Conservation (phyloP, 2,329 filamentous ascomycete genomes). For the Aspergillus jensenii region DNA sequence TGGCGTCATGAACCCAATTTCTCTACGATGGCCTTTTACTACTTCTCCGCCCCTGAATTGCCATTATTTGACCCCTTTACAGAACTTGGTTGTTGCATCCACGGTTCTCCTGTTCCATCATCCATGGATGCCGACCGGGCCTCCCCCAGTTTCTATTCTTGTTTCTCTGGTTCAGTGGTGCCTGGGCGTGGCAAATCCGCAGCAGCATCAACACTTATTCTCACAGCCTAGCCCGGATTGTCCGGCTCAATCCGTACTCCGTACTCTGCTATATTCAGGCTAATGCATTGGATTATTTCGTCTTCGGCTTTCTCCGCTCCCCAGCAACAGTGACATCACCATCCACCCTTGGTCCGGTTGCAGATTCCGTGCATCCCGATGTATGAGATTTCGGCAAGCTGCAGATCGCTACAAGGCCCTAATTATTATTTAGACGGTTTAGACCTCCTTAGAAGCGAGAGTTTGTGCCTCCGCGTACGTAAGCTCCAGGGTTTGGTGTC, state of each 20-base stretch:
- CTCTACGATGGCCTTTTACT: background rate
- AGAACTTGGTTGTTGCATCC: background rate
- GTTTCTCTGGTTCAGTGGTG: background rate
- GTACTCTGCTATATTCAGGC: background rate
- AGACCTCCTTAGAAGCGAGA: background rate
- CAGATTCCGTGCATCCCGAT: slow-evolving; percentile 2
- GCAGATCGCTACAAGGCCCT: background rate
- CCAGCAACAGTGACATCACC: slow-evolving; percentile 6
- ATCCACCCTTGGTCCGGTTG: slow-evolving; percentile 1
- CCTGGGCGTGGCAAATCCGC: background rate
- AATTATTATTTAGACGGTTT: background rate
- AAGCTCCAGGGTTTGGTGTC: no score
- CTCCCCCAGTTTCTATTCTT: slow-evolving; percentile 1
- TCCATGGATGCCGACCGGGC: background rate
- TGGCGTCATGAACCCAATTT: no score
- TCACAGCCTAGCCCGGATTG: no score
- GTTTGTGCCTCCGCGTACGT: background rate
- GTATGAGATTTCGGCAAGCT: slow-evolving; percentile 5
- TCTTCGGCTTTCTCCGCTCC: background rate
- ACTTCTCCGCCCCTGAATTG: background rate
- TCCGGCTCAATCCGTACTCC: background rate
- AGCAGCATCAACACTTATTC: no score
- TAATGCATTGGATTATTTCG: background rate
- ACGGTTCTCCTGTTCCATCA: background rate
- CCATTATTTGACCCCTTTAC: slow-evolving; percentile 1